Percentiles rank a stretch among this genome's conserved stretches.
phyloP scores from a whole-genome alignment of 768 basidiomycete genomes.

The Collybia nuda region DNA sequence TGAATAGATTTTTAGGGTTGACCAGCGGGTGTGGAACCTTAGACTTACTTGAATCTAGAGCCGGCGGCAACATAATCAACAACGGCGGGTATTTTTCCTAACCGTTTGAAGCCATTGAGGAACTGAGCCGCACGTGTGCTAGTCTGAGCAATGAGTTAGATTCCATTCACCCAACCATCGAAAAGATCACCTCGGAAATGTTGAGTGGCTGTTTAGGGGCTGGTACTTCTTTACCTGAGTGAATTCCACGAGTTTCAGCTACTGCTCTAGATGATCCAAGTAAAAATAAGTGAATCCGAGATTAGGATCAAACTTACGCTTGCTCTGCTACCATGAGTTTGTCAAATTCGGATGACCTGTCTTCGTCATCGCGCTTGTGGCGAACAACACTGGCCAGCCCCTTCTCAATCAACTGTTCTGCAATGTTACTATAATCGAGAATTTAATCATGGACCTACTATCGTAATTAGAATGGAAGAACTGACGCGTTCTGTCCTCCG shows the following conservation, averaged over 20 bases:
- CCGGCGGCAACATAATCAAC: slow-evolving; percentile 95
- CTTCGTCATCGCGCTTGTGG: slow-evolving; percentile 94
- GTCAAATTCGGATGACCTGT: slow-evolving; percentile 94
- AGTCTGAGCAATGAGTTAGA: slow-evolving; percentile 37
- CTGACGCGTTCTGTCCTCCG: slow-evolving; percentile 78
- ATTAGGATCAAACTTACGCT: slow-evolving; percentile 48
- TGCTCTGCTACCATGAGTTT: slow-evolving; percentile 95
- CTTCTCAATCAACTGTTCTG: slow-evolving; percentile 92
- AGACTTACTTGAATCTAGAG: slow-evolving; percentile 86
- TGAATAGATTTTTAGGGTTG: not conserved
- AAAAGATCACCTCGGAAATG: slow-evolving; percentile 74
- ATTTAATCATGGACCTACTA: slow-evolving; percentile 1
- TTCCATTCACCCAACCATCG: no score
- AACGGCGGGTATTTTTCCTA: slow-evolving; percentile 78
- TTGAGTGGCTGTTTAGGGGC: slow-evolving; percentile 82
- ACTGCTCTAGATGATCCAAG: slow-evolving; percentile 55
- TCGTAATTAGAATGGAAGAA: slow-evolving; percentile 8
- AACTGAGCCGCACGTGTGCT: slow-evolving; percentile 80
- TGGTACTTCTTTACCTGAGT: slow-evolving; percentile 88
- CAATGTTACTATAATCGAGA: slow-evolving; percentile 67
- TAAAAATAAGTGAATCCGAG: not conserved
- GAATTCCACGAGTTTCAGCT: slow-evolving; percentile 78
- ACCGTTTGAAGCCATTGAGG: slow-evolving; percentile 87
- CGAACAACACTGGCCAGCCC: slow-evolving; percentile 88
- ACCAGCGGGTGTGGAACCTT: slow-evolving; percentile 1